Evolutionary conservation across 768 basidiomycete genomes (phyloP).

Genomic region (Sporobolomyces phaffii): DNA sequence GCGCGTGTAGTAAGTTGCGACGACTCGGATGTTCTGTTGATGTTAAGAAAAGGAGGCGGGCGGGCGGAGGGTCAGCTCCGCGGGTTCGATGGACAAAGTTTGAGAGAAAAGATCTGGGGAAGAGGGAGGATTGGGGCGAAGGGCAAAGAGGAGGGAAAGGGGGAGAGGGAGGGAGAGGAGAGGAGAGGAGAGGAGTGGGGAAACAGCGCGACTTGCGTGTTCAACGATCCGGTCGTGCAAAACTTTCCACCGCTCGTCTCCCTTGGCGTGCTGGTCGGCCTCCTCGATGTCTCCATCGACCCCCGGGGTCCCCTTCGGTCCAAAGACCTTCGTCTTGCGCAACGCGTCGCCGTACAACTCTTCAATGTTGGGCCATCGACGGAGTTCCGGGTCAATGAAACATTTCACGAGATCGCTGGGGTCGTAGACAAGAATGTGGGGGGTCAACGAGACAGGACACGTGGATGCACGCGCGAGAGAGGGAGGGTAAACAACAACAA

Average conservation of each 20-base stretch:
- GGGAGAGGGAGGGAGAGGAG: too few species aligned
- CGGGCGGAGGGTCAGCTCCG: too few species aligned
- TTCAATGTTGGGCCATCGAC: constrained; percentile 95
- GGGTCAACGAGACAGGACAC: neutral
- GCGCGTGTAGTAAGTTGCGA: constrained; percentile 88
- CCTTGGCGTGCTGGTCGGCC: constrained; percentile 46
- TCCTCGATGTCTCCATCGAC: constrained; percentile 42
- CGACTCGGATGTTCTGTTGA: constrained; percentile 95
- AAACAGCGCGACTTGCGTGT: constrained; percentile 60
- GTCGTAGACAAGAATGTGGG: neutral
- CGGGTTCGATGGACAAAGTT: too few species aligned
- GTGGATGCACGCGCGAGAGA: constrained; percentile 6
- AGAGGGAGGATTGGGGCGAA: too few species aligned
- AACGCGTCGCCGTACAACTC: constrained; percentile 77
- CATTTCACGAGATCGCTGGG: constrained; percentile 90
- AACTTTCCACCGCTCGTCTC: constrained; percentile 79
- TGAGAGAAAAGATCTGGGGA: too few species aligned
- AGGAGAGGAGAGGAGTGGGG: neutral
- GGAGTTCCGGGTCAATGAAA: constrained; percentile 84
- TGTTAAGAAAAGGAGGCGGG: too few species aligned
- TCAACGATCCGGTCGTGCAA: constrained; percentile 92
- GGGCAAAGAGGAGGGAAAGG: too few species aligned
- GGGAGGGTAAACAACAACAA: constrained; percentile 10
- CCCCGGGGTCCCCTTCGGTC: constrained; percentile 41
- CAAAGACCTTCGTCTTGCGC: constrained; percentile 74